These are phyloP conservation scores for Alternaria postmessia DNA, from an alignment of 2,329 filamentous ascomycete genomes.

Conservation along the genomic window DNA sequence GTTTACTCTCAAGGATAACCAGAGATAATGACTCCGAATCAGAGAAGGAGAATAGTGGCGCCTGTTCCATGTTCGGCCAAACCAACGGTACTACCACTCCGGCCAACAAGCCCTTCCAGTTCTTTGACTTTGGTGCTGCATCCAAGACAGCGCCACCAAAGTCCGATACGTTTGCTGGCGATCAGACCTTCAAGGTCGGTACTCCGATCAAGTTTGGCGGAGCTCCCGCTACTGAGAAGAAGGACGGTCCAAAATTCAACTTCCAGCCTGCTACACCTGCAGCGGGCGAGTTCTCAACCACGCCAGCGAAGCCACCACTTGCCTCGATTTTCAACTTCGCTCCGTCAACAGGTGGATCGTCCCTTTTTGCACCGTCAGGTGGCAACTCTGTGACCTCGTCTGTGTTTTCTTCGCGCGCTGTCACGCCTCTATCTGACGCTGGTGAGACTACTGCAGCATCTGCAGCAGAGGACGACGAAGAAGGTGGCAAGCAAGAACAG, in stretches of 20 bases:
- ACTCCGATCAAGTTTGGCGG: constrained; percentile 48
- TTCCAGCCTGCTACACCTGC: constrained; percentile 41
- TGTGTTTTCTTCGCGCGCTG: constrained; percentile 47
- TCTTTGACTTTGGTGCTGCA: constrained; percentile 43
- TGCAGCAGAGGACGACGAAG: constrained; percentile 40
- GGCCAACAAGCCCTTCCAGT: constrained; percentile 32
- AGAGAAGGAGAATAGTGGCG: constrained; percentile 34
- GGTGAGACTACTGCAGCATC: constrained; percentile 40
- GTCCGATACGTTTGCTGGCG: constrained; percentile 39
- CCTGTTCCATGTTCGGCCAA: constrained; percentile 25
- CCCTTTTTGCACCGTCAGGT: constrained; percentile 34
- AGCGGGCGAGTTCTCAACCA: constrained; percentile 37
- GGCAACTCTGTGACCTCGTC: constrained; percentile 37
- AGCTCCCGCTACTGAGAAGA: constrained; percentile 31
- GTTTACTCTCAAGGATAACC: constrained; percentile 42
- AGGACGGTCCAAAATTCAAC: constrained; percentile 33
- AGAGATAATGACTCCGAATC: constrained; percentile 29
- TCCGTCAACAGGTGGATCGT: constrained; percentile 22
- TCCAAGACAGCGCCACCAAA: constrained; percentile 41
- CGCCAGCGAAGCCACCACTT: constrained; percentile 36
- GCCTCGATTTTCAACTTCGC: constrained; percentile 37
- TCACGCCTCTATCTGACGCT: constrained; percentile 47
- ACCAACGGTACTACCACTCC: constrained; percentile 41
- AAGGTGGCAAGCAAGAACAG: constrained; percentile 38
- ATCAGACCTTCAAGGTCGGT: constrained; percentile 49